Base-by-base conservation (phyloP, 257 asterid genomes). In the Cinchona pubescens region DNA sequence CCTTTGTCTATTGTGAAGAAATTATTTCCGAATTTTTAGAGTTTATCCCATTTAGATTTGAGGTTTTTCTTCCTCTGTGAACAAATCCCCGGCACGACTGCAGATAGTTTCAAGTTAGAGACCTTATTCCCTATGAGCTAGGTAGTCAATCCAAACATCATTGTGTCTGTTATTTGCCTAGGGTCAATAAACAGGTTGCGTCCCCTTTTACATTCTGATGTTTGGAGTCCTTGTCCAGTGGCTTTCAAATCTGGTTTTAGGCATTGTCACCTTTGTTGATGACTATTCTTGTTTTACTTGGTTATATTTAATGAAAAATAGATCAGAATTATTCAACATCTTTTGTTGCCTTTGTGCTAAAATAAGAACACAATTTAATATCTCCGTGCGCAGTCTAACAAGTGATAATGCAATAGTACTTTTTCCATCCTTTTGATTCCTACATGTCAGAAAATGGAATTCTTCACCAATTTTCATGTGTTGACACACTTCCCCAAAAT, bases 101-200 rank as follows among this genome's bases (percentile, higher is more conserved):
- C n/a, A n/a, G n/a, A n/a, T n/a, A n/a, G n/a, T n/a, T n/a, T n/a
- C n/a, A n/a, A n/a, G n/a, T n/a, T n/a, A n/a, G n/a, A n/a, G n/a
- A n/a, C n/a, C n/a, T n/a, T n/a, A n/a, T n/a, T n/a, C n/a, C n/a
- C n/a, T n/a, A 79, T 68, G 71, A 77, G 59, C 51, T 60, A 1
- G 73, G 71, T 67, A 38, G 75, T 21, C 64, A 76, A 76, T 67
- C 77, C 2, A 80, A 80, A 63, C 78, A 80, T 1, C 66, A 64
- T 75, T 35, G 53, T 71, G 0, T 76, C 4, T 19, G 51, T 53
- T 58, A 7, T 21, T 42, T n/a, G 4, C 78, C 80, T 1, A 30
- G 51, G 43, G 38, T 71, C 67, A 53, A 64, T 65, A 80, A 80
- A 65, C 14, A 58, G 18, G 72, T 35, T 1, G 51, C 12, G 19